Evolutionary conservation across 2,329 filamentous ascomycete genomes (phyloP).

Genomic region (Epichloe baconii): DNA sequence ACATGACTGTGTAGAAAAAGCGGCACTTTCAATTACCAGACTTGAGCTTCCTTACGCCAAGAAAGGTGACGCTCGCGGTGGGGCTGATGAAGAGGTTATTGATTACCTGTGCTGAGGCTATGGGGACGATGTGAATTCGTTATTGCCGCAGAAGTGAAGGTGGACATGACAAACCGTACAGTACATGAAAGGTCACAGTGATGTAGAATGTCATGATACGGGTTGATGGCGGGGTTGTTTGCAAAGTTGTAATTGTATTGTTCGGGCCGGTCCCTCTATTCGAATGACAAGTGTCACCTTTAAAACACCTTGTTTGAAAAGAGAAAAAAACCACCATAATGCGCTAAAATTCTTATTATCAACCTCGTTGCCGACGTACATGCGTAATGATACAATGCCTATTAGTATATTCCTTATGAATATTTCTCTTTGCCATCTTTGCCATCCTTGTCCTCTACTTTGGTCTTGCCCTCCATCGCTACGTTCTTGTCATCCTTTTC

Average conservation of each 20-base stretch:
- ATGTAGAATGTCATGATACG: no score
- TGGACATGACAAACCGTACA: no score
- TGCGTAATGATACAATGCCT: neutral
- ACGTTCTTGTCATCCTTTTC: slow-evolving; percentile 18
- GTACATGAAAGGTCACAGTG: no score
- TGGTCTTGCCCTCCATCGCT: neutral
- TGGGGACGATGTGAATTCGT: slow-evolving; percentile 3
- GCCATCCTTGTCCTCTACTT: neutral
- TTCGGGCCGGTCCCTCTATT: no score
- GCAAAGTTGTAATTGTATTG: no score
- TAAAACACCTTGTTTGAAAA: neutral
- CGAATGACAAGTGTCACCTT: no score
- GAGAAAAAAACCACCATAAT: neutral
- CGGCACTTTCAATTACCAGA: neutral
- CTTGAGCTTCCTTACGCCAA: neutral
- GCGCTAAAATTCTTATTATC: no score
- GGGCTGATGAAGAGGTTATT: slow-evolving; percentile 15
- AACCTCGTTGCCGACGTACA: neutral
- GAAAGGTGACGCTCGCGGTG: slow-evolving; percentile 15
- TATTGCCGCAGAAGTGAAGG: neutral
- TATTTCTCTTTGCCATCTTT: neutral
- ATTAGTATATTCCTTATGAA: neutral
- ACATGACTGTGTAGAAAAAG: no score
- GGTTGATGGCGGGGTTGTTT: no score
- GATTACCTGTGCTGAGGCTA: slow-evolving; percentile 2